Conservation (phyloP, 257 asterid genomes). For the Solanum tacnaense region DNA sequence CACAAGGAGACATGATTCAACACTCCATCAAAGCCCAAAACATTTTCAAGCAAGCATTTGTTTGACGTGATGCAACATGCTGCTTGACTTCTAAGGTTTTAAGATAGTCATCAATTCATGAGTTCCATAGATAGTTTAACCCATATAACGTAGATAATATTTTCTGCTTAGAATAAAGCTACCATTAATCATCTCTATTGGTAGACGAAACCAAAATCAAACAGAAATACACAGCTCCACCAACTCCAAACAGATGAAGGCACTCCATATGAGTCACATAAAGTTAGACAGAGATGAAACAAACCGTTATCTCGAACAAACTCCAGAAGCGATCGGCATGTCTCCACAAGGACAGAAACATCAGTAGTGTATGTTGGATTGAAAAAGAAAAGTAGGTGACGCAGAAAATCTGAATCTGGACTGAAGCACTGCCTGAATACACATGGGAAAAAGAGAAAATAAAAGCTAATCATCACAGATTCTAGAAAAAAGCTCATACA, state of each 20-base stretch:
- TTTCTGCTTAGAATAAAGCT: not conserved
- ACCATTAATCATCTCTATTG: not conserved
- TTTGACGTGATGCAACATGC: not conserved
- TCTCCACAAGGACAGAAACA: slow-evolving; percentile 71
- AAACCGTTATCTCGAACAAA: slow-evolving; percentile 57
- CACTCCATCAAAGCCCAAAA: not conserved
- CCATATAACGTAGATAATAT: not conserved
- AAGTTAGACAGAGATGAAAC: slow-evolving; percentile 15
- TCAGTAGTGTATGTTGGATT: slow-evolving; percentile 66
- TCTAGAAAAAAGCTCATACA: not conserved
- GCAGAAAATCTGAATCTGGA: slow-evolving; percentile 68
- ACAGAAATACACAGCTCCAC: not conserved
- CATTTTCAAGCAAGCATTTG: not conserved
- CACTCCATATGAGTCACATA: not conserved
- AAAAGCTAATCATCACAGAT: not conserved
- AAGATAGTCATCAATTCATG: not conserved
- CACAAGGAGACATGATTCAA: not conserved
- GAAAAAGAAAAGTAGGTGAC: slow-evolving; percentile 77
- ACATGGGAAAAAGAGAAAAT: slow-evolving; percentile 1
- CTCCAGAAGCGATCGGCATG: slow-evolving; percentile 59
- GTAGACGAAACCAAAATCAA: not conserved
- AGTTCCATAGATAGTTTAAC: not conserved
- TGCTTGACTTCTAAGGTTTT: not conserved
- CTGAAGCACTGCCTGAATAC: slow-evolving; percentile 76
- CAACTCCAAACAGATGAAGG: not conserved